Percentiles rank a stretch among this genome's conserved stretches.
Evolutionary conservation across 1,284 basidiomycete species (phyloP).

Genomic region (Puccinia polysora): DNA sequence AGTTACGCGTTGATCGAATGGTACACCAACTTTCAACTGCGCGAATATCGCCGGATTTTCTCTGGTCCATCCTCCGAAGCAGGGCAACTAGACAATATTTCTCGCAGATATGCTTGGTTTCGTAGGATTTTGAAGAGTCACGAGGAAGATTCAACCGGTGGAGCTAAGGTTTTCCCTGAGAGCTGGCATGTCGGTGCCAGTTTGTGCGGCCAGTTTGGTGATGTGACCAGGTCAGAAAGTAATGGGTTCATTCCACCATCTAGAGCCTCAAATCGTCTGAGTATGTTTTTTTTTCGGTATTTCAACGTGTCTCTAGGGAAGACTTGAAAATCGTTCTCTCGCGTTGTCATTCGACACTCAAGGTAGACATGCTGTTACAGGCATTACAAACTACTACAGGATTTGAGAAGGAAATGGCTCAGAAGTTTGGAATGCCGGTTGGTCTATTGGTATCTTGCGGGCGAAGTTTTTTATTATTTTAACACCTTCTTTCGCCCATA

Average conservation of each 20-base stretch:
- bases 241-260: background rate
- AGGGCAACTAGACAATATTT: slow-evolving; percentile 91
- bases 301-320: slow-evolving; percentile 47
- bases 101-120: slow-evolving; percentile 93
- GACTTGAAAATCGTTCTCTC: slow-evolving; percentile 58
- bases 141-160: slow-evolving; percentile 67
- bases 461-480: background rate
- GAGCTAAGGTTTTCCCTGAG: slow-evolving; percentile 68
- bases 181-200: slow-evolving; percentile 78
- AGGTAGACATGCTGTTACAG: slow-evolving; percentile 73
- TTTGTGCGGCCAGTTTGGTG: slow-evolving; percentile 73
- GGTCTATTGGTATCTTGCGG: background rate
- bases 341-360: slow-evolving; percentile 59
- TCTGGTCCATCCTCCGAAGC: slow-evolving; percentile 75
- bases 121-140: slow-evolving; percentile 79
- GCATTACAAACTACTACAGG: slow-evolving; percentile 76
- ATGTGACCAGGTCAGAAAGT: slow-evolving; percentile 68
- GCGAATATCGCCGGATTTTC: slow-evolving; percentile 96
- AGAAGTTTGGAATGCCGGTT: slow-evolving; percentile 45
- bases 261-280: background rate
- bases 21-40: slow-evolving; percentile 82
- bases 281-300: background rate
- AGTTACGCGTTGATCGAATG: slow-evolving; percentile 70
- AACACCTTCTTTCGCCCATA: background rate
- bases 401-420: slow-evolving; percentile 69